Evolutionary conservation across 2,329 filamentous ascomycete species (phyloP).

Genomic region (Botrytis deweyae): DNA sequence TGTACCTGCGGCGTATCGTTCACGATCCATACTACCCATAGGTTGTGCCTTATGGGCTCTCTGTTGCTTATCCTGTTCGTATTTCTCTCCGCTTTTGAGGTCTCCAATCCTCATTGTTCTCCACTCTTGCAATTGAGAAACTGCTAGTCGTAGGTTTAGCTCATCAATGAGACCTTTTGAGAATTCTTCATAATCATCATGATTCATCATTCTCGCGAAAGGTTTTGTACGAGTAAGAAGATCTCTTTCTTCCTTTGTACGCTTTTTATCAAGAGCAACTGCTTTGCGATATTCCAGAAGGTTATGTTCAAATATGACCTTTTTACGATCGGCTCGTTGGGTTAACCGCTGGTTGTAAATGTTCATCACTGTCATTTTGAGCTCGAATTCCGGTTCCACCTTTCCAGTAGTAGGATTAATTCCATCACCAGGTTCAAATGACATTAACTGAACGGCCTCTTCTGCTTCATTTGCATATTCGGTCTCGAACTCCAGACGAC

Average conservation of each 20-base stretch:
- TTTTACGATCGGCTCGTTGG: constrained; percentile 89
- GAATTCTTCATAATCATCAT: constrained; percentile 82
- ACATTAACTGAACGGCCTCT: constrained; percentile 97
- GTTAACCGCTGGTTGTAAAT: constrained; percentile 95
- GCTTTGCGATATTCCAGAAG: constrained; percentile 93
- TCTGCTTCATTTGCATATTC: constrained; percentile 98
- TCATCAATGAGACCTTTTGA: constrained; percentile 86
- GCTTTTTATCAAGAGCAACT: constrained; percentile 84
- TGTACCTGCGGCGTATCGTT: constrained; percentile 68
- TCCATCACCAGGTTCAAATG: constrained; percentile 94
- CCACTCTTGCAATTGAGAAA: constrained; percentile 92
- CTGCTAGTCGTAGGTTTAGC: constrained; percentile 85
- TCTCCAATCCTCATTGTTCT: constrained; percentile 80
- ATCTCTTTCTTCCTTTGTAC: constrained; percentile 92
- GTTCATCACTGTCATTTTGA: constrained; percentile 97
- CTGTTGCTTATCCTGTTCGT: constrained; percentile 81
- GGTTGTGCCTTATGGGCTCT: constrained; percentile 69
- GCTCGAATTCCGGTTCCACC: constrained; percentile 91
- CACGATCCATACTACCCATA: constrained; percentile 81
- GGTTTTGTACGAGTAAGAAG: constrained; percentile 91
- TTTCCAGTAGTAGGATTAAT: constrained; percentile 81
- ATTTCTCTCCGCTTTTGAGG: constrained; percentile 83
- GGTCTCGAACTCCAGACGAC: constrained; percentile 93
- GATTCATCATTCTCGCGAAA: constrained; percentile 95
- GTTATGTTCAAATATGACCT: constrained; percentile 93